Percentiles rank a stretch among this genome's conserved stretches.
phyloP scores from a whole-genome alignment of 192 early-diverging fungal genomes.

The Endogone sp. region DNA sequence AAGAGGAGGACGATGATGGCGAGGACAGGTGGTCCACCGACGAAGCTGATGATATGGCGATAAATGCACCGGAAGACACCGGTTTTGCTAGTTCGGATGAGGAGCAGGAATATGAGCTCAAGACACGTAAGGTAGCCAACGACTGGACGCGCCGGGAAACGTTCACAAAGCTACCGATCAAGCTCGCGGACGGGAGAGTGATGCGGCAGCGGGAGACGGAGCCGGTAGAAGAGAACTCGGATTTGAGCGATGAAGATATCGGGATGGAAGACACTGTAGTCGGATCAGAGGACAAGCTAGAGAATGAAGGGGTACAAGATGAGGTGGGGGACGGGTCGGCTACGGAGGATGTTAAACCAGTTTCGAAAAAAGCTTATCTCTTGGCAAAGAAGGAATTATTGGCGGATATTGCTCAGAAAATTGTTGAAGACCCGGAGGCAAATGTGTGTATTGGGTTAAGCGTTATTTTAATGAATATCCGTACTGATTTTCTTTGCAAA shows the following conservation, averaged over 20 bases:
- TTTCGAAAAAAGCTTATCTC: slow-evolving; percentile 55
- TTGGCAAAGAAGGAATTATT: slow-evolving; percentile 73
- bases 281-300: too few relatives aligned
- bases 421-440: slow-evolving; percentile 83
- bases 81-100: slow-evolving; percentile 38
- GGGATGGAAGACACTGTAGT: slow-evolving; percentile 5
- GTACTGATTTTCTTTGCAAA: neutral
- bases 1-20: slow-evolving; percentile 29
- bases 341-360: slow-evolving; percentile 30
- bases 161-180: slow-evolving; percentile 64
- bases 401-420: slow-evolving; percentile 69
- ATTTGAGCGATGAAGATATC: slow-evolving; percentile 23
- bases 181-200: slow-evolving; percentile 57
- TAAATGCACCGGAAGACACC: too few relatives aligned
- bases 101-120: slow-evolving; percentile 64
- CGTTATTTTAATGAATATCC: neutral
- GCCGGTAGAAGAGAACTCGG: slow-evolving; percentile 27
- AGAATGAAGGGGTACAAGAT: slow-evolving; percentile 5
- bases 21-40: slow-evolving; percentile 20
- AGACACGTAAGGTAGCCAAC: slow-evolving; percentile 43
- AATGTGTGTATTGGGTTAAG: slow-evolving; percentile 35
- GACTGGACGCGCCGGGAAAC: slow-evolving; percentile 55
- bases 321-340: slow-evolving; percentile 32
- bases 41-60: slow-evolving; percentile 10
- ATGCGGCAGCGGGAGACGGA: slow-evolving; percentile 26